These are phyloP conservation scores for Aspergillus fijiensis DNA, from an alignment of 2,329 filamentous ascomycete genomes.

Conservation along the genomic window DNA sequence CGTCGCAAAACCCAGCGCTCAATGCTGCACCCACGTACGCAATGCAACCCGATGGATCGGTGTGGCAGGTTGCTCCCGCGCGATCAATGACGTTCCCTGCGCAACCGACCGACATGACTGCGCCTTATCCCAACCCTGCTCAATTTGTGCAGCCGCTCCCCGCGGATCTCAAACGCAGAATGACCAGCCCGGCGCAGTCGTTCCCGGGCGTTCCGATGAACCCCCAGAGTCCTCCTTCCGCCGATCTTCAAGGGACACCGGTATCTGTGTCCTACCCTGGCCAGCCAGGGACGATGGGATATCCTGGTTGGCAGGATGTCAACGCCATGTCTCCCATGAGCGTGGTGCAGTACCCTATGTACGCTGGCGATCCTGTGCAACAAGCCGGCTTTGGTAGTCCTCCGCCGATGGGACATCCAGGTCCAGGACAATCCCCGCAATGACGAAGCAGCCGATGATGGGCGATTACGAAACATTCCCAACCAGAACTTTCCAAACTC, in stretches of 20 bases:
- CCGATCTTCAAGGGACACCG: slow-evolving; percentile 29
- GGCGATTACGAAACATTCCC: neutral
- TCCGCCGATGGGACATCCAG: slow-evolving; percentile 34
- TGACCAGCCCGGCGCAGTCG: slow-evolving; percentile 36
- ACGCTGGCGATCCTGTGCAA: slow-evolving; percentile 26
- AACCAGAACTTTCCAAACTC: neutral
- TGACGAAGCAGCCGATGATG: slow-evolving; percentile 15
- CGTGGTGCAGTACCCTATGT: slow-evolving; percentile 36
- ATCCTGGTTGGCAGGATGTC: slow-evolving; percentile 31
- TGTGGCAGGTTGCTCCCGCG: slow-evolving; percentile 36
- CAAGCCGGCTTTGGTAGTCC: slow-evolving; percentile 29
- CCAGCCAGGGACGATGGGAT: slow-evolving; percentile 31
- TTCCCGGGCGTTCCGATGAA: slow-evolving; percentile 22
- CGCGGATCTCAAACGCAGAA: slow-evolving; percentile 37
- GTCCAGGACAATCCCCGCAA: slow-evolving; percentile 27
- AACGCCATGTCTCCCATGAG: slow-evolving; percentile 31
- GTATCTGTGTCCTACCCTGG: slow-evolving; percentile 33
- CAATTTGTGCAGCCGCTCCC: slow-evolving; percentile 32
- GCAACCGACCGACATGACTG: slow-evolving; percentile 28
- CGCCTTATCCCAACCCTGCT: slow-evolving; percentile 26
- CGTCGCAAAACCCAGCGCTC: slow-evolving; percentile 34
- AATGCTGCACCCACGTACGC: slow-evolving; percentile 30
- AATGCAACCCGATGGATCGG: slow-evolving; percentile 38
- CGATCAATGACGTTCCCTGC: slow-evolving; percentile 38
- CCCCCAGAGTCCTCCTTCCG: slow-evolving; percentile 26